Base-by-base conservation (phyloP, 805 yeast genomes). In the Candida vartiovaarae region DNA sequence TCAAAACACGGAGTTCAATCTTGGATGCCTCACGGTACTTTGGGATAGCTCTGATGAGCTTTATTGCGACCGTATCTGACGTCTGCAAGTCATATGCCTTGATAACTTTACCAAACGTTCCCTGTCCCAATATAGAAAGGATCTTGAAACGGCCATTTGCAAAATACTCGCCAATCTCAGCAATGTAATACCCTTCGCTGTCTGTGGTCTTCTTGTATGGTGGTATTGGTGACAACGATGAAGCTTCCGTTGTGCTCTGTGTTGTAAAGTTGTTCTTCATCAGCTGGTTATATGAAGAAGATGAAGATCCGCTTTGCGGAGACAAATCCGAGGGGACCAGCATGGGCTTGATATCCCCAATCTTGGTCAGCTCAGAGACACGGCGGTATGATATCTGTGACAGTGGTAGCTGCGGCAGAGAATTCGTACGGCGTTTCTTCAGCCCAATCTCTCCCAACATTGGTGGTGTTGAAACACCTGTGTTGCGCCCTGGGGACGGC, bases 21-120 rank as follows among this genome's bases (percentile, higher is more conserved):
- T 84, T 86, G 10, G 96, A 87, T 3, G 99, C 99, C 58, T 90
- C 97, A 43, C 98, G 74, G 63, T 93, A 93, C 67, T 95, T 87
- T 25, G 89, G 95, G 25, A 93, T 84, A 23, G 96, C 87, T 45
- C 95, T 73, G 40, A 93, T 93, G 48, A 93, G 85, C 62, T 93
- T 93, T 47, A 93, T 84, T 2, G 99, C 99, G 37, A 88, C 93
- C 0, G 59, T 54, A 43, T 58, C 59, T 43, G 78, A 68, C 37
- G 76, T 70, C 20, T 70, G 64, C 42, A 72, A 68, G 59, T 93
- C 98, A 52, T 72, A 73, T n/a, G 95, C 93, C 45, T 82, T 80
- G 34, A 84, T 82, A 6, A 89, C 96, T 57, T 85, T 88, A 10
- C 96, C 96, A 67, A 87, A 88, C 1, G 96, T 88, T 10, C 96